Conservation (phyloP, 139 green algal genomes). For the Limnomonas spitsbergensis region DNA sequence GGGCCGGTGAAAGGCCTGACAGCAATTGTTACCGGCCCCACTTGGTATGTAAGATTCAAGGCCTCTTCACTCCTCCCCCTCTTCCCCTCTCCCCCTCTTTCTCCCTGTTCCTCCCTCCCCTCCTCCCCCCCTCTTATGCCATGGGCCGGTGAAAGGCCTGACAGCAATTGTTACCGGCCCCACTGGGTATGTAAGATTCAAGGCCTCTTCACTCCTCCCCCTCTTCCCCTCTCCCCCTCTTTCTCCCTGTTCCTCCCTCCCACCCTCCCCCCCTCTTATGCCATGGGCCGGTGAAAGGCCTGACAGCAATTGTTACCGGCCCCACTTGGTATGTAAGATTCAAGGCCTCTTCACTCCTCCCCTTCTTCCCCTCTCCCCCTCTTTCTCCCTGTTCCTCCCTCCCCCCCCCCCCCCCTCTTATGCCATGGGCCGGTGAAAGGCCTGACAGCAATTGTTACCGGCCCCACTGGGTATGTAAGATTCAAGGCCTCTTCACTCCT, state of each 20-base stretch:
- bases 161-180: constrained; percentile 67
- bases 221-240: no score
- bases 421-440: no score
- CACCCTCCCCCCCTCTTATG: background rate
- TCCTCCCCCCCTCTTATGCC: background rate
- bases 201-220: background rate
- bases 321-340: background rate
- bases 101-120: background rate
- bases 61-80: background rate
- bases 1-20: constrained; percentile 48
- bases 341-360: background rate
- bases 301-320: constrained; percentile 68
- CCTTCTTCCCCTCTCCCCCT: no score
- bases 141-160: constrained; percentile 43
- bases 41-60: background rate
- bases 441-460: no score
- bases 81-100: no score
- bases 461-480: background rate
- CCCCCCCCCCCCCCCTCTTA: background rate
- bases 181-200: background rate
- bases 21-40: constrained; percentile 61
- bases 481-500: background rate
- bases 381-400: background rate
- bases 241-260: background rate
- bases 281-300: constrained; percentile 43